A percentile compares a stretch with the other conserved stretches of the same genome.
These are phyloP conservation scores for Hanseniaspora hatyaiensis DNA, from an alignment of 805 yeast genomes.

Conservation along the genomic window DNA sequence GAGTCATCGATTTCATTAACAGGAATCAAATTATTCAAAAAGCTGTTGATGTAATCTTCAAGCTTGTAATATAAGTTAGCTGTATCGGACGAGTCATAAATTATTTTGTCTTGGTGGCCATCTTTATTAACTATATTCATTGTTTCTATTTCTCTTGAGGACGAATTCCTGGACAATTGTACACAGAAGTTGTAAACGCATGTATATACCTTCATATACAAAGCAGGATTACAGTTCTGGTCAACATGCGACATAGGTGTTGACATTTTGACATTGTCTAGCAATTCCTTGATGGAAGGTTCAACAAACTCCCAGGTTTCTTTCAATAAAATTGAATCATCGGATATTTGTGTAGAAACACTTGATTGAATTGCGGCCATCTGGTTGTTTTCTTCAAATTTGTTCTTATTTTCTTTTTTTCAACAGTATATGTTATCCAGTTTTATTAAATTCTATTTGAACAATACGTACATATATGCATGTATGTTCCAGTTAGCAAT, in stretches of 20 bases:
- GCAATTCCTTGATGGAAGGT: constrained; percentile 58
- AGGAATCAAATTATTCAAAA: constrained; percentile 41
- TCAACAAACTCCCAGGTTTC: constrained; percentile 71
- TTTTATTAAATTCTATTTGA: too few species aligned
- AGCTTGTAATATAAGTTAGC: constrained; percentile 74
- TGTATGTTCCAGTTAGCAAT: too few species aligned
- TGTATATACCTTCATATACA: constrained; percentile 85
- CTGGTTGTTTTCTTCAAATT: too few species aligned
- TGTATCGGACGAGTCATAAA: constrained; percentile 16
- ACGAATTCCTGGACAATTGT: constrained; percentile 45
- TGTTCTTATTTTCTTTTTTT: too few species aligned
- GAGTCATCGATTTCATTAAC: constrained; percentile 26
- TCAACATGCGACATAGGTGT: constrained; percentile 16
- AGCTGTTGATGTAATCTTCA: constrained; percentile 50
- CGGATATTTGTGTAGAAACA: not conserved
- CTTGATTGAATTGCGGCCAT: too few species aligned
- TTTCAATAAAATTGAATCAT: constrained; percentile 28
- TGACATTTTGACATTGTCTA: constrained; percentile 34
- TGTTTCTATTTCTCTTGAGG: constrained; percentile 32
- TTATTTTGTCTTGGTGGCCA: not conserved
- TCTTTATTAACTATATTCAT: constrained; percentile 24
- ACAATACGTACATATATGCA: too few species aligned
- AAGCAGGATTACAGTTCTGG: constrained; percentile 14
- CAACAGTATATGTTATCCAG: too few species aligned
- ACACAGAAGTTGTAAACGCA: constrained; percentile 90